Evolutionary conservation across 2,329 filamentous ascomycete species (phyloP).

Genomic region (Pseudogymnoascus sp.): DNA sequence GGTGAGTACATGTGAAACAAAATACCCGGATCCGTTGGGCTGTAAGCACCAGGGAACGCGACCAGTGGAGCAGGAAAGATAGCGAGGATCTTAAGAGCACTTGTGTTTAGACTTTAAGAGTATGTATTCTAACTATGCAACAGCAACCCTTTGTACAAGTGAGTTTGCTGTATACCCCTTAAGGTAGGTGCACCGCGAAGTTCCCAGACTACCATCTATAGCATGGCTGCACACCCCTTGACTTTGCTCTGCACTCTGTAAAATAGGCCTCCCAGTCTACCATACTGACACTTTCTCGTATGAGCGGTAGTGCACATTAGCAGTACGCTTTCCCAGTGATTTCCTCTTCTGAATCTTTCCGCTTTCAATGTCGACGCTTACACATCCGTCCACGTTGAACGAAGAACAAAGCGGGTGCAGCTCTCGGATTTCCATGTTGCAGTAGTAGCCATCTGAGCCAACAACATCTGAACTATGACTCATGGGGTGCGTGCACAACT

Average conservation of each 20-base stretch:
- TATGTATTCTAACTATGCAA: too few relatives aligned
- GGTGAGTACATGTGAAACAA: conserved; percentile 29
- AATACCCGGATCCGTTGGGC: conserved; percentile 12
- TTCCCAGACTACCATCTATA: too few relatives aligned
- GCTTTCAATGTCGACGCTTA: not conserved
- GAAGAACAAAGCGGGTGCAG: not conserved
- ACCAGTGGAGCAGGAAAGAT: conserved; percentile 21
- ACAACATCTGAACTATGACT: not conserved
- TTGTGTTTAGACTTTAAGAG: too few relatives aligned
- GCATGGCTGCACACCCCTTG: not conserved
- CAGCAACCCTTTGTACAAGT: too few relatives aligned
- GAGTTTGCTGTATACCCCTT: too few relatives aligned
- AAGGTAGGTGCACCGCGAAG: too few relatives aligned
- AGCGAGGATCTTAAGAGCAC: too few relatives aligned
- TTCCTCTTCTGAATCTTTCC: not conserved
- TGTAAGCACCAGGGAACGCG: conserved; percentile 24
- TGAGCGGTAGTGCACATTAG: not conserved
- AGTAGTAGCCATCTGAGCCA: not conserved
- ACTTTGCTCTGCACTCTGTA: not conserved
- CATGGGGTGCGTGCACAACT: not conserved
- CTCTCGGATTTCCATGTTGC: not conserved
- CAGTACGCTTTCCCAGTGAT: not conserved
- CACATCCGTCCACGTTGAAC: not conserved
- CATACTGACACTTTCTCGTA: not conserved
- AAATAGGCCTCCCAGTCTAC: not conserved